Evolutionary conservation across 2,329 filamentous ascomycete species (phyloP).

Genomic region (Pyricularia sp.): DNA sequence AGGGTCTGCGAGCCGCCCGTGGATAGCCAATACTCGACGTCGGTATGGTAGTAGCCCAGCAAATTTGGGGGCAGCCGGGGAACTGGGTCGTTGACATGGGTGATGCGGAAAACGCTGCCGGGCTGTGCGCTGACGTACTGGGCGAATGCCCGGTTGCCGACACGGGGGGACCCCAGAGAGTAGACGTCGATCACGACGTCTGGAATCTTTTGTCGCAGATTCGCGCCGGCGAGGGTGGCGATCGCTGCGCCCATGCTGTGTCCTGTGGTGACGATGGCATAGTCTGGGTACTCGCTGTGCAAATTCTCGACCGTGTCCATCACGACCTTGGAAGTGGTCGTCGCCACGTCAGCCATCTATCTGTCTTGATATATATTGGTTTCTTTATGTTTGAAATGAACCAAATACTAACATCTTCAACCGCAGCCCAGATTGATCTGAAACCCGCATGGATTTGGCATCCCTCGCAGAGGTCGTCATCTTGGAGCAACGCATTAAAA

Average conservation of each 20-base stretch:
- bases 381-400: too few species aligned
- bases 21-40: conserved; percentile 57
- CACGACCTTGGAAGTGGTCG: neutral
- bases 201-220: conserved; percentile 39
- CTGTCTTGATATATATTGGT: too few species aligned
- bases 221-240: conserved; percentile 47
- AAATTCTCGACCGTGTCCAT: neutral
- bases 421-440: conserved; percentile 36
- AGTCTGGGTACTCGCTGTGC: conserved; percentile 33
- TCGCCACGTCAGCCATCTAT: neutral
- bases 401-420: neutral
- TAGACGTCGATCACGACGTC: conserved; percentile 40
- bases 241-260: conserved; percentile 62
- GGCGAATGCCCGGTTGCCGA: conserved; percentile 49
- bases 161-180: conserved; percentile 58
- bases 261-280: conserved; percentile 49
- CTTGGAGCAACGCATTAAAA: neutral
- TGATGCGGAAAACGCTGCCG: conserved; percentile 52
- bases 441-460: conserved; percentile 53
- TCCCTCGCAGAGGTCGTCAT: conserved; percentile 7
- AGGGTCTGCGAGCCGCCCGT: neutral
- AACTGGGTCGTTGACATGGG: conserved; percentile 58
- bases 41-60: conserved; percentile 54
- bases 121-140: conserved; percentile 42
- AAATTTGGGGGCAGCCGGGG: conserved; percentile 55